Percentiles rank a stretch among this genome's conserved stretches.
These are phyloP conservation scores for Diddensiella transvaalensis DNA, from an alignment of 805 yeast genomes.

Conservation along the genomic window DNA sequence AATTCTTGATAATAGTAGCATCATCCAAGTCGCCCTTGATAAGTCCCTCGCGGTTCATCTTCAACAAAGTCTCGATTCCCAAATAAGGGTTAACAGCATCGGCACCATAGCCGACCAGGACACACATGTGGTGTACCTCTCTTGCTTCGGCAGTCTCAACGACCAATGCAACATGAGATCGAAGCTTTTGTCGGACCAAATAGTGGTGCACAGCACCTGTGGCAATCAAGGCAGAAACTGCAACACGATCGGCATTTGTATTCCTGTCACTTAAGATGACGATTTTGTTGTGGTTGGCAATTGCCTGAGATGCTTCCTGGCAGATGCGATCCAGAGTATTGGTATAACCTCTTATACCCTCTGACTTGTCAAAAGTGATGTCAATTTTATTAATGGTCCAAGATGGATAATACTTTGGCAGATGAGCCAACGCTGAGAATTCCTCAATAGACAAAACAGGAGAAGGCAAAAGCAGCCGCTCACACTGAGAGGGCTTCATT, in stretches of 20 bases:
- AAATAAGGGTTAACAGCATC: conserved; percentile 94
- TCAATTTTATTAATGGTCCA: conserved; percentile 85
- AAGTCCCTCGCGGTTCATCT: conserved; percentile 78
- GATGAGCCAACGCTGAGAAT: conserved; percentile 67
- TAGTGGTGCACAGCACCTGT: conserved; percentile 96
- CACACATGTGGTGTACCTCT: conserved; percentile 95
- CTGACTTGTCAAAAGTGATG: conserved; percentile 78
- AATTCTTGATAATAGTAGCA: conserved; percentile 65
- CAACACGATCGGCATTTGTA: conserved; percentile 57
- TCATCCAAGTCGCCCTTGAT: conserved; percentile 47
- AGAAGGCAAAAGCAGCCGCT: conserved; percentile 74
- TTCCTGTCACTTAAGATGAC: conserved; percentile 72
- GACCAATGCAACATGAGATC: conserved; percentile 88
- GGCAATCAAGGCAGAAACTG: conserved; percentile 88
- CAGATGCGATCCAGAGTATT: conserved; percentile 83
- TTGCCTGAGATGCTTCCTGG: conserved; percentile 79
- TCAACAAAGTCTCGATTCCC: conserved; percentile 82
- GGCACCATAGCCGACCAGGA: conserved; percentile 93
- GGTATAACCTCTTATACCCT: conserved; percentile 83
- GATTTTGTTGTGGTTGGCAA: conserved; percentile 69
- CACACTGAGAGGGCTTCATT: conserved; percentile 88
- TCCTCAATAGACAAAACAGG: conserved; percentile 78
- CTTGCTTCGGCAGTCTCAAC: conserved; percentile 96
- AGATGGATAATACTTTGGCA: conserved; percentile 71
- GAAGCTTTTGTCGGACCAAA: conserved; percentile 90